phyloP scores from a whole-genome alignment of 192 early-diverging fungal species.

The Dissophora ornata region DNA sequence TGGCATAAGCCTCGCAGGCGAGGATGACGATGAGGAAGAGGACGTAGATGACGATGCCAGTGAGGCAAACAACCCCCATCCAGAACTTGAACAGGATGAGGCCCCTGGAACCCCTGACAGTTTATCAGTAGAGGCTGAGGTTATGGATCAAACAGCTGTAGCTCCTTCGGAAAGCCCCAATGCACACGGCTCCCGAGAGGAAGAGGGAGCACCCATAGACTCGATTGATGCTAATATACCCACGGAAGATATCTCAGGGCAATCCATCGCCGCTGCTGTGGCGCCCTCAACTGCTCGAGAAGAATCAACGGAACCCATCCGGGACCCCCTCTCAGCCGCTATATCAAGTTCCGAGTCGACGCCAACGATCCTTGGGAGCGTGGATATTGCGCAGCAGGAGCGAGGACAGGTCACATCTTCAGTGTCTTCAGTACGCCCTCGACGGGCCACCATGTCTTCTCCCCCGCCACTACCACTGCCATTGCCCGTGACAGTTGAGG shows the following conservation, averaged over 20 bases:
- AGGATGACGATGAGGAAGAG: constrained; percentile 13
- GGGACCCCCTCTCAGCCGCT: constrained; percentile 9
- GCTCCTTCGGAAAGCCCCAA: too few relatives aligned
- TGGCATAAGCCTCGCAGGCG: constrained; percentile 20
- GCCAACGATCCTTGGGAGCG: background rate
- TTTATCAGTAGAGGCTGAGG: too few relatives aligned
- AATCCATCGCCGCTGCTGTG: background rate
- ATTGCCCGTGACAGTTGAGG: constrained; percentile 10
- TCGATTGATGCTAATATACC: background rate
- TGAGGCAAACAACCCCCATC: background rate
- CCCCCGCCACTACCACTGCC: constrained; percentile 34
- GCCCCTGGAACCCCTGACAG: too few relatives aligned
- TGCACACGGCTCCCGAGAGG: background rate
- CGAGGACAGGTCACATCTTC: too few relatives aligned
- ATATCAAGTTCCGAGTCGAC: background rate
- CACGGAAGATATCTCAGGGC: background rate
- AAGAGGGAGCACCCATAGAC: background rate
- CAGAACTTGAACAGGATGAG: background rate
- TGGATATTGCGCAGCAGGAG: background rate
- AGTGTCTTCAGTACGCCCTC: constrained; percentile 11
- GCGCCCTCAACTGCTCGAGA: background rate
- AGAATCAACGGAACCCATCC: background rate
- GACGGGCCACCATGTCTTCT: constrained; percentile 15
- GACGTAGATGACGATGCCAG: constrained; percentile 11
- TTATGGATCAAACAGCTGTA: too few relatives aligned